Conservation (phyloP, 345 rosid genomes). For the Draba incana region DNA sequence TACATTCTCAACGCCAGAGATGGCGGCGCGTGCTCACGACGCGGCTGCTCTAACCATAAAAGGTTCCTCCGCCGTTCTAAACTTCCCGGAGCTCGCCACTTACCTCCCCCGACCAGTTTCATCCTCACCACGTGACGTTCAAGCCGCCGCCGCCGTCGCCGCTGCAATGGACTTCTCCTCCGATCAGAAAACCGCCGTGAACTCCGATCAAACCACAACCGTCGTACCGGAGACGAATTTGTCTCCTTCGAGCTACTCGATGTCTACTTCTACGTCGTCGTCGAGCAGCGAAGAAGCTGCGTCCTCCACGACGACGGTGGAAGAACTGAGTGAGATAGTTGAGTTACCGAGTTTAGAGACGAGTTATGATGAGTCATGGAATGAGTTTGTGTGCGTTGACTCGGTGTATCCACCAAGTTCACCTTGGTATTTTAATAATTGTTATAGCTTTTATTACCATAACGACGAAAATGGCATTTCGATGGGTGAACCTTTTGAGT, state of each 20-base stretch:
- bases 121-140: conserved; percentile 80
- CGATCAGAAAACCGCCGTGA: not conserved
- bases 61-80: conserved; percentile 78
- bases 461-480: conserved; percentile 44
- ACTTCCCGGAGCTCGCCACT: conserved; percentile 79
- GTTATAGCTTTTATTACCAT: conserved; percentile 41
- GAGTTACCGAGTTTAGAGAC: conserved; percentile 73
- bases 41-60: conserved; percentile 88
- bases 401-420: conserved; percentile 45
- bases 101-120: conserved; percentile 82
- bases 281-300: conserved; percentile 43
- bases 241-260: conserved; percentile 23
- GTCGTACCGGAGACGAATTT: conserved; percentile 15
- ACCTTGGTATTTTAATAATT: conserved; percentile 47
- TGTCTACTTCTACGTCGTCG: conserved; percentile 23
- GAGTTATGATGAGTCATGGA: conserved; percentile 52
- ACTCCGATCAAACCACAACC: conserved; percentile 15
- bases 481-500: conserved; percentile 41
- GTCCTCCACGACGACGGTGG: conserved; percentile 59
- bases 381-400: conserved; percentile 67
- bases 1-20: conserved; percentile 83
- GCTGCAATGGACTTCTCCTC: conserved; percentile 68
- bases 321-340: conserved; percentile 81
- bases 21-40: conserved; percentile 99
- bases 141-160: conserved; percentile 85